Conservation (phyloP, 2,329 filamentous ascomycete species). For the Fusarium piperis region DNA sequence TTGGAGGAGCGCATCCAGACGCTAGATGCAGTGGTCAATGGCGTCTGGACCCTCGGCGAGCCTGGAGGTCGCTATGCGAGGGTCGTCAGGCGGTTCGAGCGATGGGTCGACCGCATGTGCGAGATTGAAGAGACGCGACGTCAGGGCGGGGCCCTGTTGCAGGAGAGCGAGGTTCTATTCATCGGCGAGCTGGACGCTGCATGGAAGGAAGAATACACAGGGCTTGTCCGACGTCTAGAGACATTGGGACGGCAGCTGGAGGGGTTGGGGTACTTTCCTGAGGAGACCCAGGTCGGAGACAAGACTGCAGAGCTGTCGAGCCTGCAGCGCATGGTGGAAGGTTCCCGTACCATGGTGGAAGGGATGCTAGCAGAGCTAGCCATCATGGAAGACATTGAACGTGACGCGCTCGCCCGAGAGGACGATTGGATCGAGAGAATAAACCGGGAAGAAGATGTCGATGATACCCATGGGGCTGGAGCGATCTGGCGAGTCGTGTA, state of each 20-base stretch:
- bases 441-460: constrained; percentile 55
- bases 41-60: constrained; percentile 67
- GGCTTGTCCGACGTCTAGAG: constrained; percentile 64
- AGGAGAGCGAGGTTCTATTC: constrained; percentile 56
- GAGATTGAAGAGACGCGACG: constrained; percentile 58
- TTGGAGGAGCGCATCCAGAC: constrained; percentile 67
- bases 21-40: constrained; percentile 65
- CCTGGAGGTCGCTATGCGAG: constrained; percentile 65
- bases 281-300: constrained; percentile 10
- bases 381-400: constrained; percentile 70
- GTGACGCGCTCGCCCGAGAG: constrained; percentile 65
- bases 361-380: constrained; percentile 71
- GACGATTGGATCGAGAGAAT: constrained; percentile 66
- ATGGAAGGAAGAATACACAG: constrained; percentile 69
- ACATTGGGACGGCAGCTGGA: constrained; percentile 61
- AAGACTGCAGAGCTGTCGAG: constrained; percentile 44
- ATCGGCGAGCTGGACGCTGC: constrained; percentile 63
- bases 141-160: constrained; percentile 47
- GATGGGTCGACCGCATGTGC: constrained; percentile 62
- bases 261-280: constrained; percentile 51
- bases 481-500: constrained; percentile 59
- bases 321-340: constrained; percentile 58
- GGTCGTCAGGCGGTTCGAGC: constrained; percentile 66
- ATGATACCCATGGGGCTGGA: constrained; percentile 52
- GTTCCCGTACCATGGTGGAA: constrained; percentile 59